These are phyloP conservation scores for Durusdinium trenchii DNA, from an alignment of 73 alveolate genomes.

Conservation along the genomic window DNA sequence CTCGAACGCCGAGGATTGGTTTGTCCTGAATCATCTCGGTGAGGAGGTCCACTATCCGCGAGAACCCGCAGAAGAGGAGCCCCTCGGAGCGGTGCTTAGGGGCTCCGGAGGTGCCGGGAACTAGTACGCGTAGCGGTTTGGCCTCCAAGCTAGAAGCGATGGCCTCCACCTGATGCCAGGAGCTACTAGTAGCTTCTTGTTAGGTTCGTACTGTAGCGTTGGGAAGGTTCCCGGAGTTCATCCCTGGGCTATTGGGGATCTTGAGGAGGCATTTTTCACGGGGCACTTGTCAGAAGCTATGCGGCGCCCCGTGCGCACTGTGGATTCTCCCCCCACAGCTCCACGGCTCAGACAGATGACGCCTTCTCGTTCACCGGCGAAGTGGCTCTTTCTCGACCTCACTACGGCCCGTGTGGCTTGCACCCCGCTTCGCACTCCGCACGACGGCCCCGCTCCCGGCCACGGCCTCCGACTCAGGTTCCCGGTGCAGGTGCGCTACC, in stretches of 20 bases:
- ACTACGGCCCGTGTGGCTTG: background rate
- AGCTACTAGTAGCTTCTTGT: background rate
- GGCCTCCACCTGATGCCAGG: background rate
- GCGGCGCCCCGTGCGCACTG: too few relatives aligned
- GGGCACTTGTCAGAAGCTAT: too few relatives aligned
- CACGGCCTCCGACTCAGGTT: background rate
- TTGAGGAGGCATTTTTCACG: too few relatives aligned
- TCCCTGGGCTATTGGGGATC: too few relatives aligned
- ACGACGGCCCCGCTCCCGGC: background rate
- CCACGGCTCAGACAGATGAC: background rate
- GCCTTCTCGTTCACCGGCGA: background rate
- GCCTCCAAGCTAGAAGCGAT: too few relatives aligned
- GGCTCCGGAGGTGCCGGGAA: too few relatives aligned
- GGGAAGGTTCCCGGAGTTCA: too few relatives aligned
- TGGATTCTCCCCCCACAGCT: background rate
- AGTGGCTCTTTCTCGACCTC: background rate
- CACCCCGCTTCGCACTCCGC: background rate
- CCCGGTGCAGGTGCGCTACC: slow-evolving; percentile 58
- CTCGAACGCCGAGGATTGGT: slow-evolving; percentile 22
- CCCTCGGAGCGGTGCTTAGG: too few relatives aligned
- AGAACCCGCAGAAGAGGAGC: slow-evolving; percentile 38
- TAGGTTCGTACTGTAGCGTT: too few relatives aligned
- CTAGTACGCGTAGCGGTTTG: too few relatives aligned
- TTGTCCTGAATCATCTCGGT: background rate
- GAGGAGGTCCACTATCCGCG: slow-evolving; percentile 40